Percentiles rank a stretch among this genome's conserved stretches.
phyloP scores from a whole-genome alignment of 2,329 filamentous ascomycete species.

The Penicillium digitatum region DNA sequence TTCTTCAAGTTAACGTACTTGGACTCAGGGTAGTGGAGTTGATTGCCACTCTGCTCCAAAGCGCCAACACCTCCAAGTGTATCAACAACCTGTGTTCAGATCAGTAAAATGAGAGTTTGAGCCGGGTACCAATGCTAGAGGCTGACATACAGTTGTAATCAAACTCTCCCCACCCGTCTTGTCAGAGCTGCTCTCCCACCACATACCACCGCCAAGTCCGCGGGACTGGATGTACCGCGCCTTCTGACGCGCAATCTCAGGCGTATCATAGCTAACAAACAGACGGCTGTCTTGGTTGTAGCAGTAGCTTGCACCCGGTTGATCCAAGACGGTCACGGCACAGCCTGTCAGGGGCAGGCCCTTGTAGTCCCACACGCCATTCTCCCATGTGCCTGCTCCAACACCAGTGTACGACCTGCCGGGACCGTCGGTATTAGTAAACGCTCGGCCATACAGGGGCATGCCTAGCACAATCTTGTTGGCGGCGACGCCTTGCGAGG shows the following conservation, averaged over 20 bases:
- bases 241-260: slow-evolving; percentile 64
- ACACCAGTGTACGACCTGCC: slow-evolving; percentile 67
- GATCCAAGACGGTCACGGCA: slow-evolving; percentile 56
- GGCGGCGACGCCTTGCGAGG: slow-evolving; percentile 57
- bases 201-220: slow-evolving; percentile 85
- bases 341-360: slow-evolving; percentile 67
- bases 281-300: slow-evolving; percentile 59
- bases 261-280: slow-evolving; percentile 74
- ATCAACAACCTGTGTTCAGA: slow-evolving; percentile 29
- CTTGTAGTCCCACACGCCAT: slow-evolving; percentile 86
- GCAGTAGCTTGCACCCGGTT: slow-evolving; percentile 66
- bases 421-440: slow-evolving; percentile 70
- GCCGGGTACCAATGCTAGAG: neutral
- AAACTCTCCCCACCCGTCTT: slow-evolving; percentile 61
- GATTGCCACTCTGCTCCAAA: slow-evolving; percentile 49
- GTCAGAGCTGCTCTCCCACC: slow-evolving; percentile 88
- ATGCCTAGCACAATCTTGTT: slow-evolving; percentile 82
- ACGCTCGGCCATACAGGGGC: slow-evolving; percentile 88
- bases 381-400: slow-evolving; percentile 74
- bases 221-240: slow-evolving; percentile 64
- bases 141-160: slow-evolving; percentile 51
- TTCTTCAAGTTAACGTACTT: slow-evolving; percentile 51
- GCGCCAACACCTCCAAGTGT: slow-evolving; percentile 29
- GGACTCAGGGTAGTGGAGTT: slow-evolving; percentile 50
- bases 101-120: neutral